Percentiles rank a stretch among this genome's conserved stretches.
These are phyloP conservation scores for Saccharomycopsis amapae DNA, from an alignment of 805 yeast species.

Conservation along the genomic window DNA sequence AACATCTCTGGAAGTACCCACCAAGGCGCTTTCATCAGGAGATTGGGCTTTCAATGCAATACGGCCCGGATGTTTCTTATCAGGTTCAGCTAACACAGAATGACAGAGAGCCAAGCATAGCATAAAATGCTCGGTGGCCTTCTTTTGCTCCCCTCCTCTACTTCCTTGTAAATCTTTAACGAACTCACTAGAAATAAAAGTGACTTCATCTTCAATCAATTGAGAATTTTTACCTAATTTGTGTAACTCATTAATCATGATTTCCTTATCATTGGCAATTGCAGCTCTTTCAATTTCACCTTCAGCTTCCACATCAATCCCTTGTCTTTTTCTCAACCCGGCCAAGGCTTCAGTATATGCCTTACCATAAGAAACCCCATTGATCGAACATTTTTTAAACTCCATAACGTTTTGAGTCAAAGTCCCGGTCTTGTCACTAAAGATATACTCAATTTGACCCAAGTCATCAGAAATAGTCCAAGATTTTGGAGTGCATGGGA, in stretches of 20 bases:
- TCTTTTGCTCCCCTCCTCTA: conserved; percentile 45
- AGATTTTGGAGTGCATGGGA: conserved; percentile 76
- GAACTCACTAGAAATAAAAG: conserved; percentile 62
- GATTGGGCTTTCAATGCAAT: conserved; percentile 66
- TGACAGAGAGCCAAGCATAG: conserved; percentile 71
- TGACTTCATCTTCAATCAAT: conserved; percentile 51
- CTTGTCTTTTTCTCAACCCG: conserved; percentile 72
- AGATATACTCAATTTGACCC: conserved; percentile 79
- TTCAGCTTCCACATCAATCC: conserved; percentile 64
- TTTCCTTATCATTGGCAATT: conserved; percentile 49
- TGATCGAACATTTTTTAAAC: conserved; percentile 71
- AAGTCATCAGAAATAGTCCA: conserved; percentile 84
- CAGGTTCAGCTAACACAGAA: conserved; percentile 64
- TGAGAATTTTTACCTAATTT: conserved; percentile 33
- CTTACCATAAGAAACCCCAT: conserved; percentile 64
- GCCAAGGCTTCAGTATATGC: conserved; percentile 82
- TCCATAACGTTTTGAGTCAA: conserved; percentile 94
- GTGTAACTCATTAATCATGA: conserved; percentile 47
- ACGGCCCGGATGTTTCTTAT: conserved; percentile 51
- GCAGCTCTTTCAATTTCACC: conserved; percentile 42
- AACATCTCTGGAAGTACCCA: conserved; percentile 70
- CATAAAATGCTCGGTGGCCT: conserved; percentile 67
- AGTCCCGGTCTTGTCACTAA: conserved; percentile 95
- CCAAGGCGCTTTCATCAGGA: conserved; percentile 84
- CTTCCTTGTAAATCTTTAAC: conserved; percentile 53